Base-by-base conservation (phyloP, 352 stramenopile genomes). In the Phytopythium ostracodes region DNA sequence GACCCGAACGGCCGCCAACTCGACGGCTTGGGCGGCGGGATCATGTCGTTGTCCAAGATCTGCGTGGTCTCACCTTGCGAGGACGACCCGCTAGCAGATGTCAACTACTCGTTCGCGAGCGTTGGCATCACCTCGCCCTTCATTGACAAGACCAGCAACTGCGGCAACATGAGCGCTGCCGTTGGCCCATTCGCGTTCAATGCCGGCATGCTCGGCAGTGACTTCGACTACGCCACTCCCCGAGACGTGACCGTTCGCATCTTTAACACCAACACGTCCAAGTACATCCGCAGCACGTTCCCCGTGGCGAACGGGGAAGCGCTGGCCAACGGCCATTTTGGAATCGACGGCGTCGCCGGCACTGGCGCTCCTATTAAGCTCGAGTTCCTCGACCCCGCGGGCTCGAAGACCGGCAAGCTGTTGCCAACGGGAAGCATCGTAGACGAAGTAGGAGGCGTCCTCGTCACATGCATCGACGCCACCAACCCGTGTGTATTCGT, bases 241-340 rank as follows among this genome's bases (percentile, higher is more conserved):
- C 51, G 51, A 8, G 53, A 49, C 35, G 53, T 59, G 33, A 59
- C 53, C 33, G 53, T 59, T 6, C 53, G 53, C 53, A 59, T 59
- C 22, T 59, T 59, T 35, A 59, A 59, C 53, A 59, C 53, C 53
- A 59, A 59, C 53, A 59, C 53, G 35, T 11, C 18, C 53, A 59
- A 59, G 53, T 59, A 49, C 12, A 59, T 59, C 53, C 53, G 49
- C 53, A 59, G 53, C 53, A 49, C 53, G 9, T 59, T 59, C 53
- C 35, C 53, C 11, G 35, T 59, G n/a, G 35, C 35, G 33, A 20
- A 59, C 14, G 35, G 35, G 7, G 53, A 59, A 35, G 53, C 53
- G 10, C n/a, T 49, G n/a, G 35, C 24, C 31, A 33, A 2, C 12
- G 53, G 53, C 1, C 35, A 59, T 1, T 15, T 27, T 3, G 12